Conservation (phyloP, 164 flowering plant species). For the Houttuynia cordata region DNA sequence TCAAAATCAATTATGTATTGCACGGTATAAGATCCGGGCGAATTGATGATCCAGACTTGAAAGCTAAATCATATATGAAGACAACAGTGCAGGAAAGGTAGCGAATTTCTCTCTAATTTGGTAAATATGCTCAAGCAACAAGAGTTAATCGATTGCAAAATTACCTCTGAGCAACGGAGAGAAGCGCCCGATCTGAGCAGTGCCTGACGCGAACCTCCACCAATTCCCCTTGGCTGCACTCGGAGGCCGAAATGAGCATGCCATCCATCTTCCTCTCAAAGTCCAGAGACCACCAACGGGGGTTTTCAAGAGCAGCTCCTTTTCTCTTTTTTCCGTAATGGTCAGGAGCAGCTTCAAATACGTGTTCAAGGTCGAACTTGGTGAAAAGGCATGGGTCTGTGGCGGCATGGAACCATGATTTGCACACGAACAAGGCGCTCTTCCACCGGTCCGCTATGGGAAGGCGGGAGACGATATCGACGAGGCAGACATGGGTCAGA, state of each 20-base stretch:
- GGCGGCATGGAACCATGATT: slow-evolving; percentile 55
- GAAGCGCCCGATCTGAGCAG: slow-evolving; percentile 63
- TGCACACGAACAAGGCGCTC: slow-evolving; percentile 64
- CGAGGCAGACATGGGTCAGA: slow-evolving; percentile 62
- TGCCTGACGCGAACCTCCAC: slow-evolving; percentile 54
- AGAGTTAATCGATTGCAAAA: background rate
- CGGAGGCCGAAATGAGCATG: slow-evolving; percentile 46
- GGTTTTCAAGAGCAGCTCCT: slow-evolving; percentile 31
- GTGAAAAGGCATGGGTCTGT: slow-evolving; percentile 53
- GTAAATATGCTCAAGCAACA: background rate
- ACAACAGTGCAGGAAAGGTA: background rate
- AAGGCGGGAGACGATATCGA: slow-evolving; percentile 54
- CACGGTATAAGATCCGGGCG: too few species aligned
- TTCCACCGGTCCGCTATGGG: slow-evolving; percentile 47
- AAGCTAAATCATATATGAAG: too few species aligned
- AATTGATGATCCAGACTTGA: too few species aligned
- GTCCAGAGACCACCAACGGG: slow-evolving; percentile 58
- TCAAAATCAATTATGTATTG: too few species aligned
- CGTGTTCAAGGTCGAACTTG: slow-evolving; percentile 44
- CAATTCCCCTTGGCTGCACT: slow-evolving; percentile 43
- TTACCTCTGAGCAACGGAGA: slow-evolving; percentile 49
- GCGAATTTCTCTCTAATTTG: background rate
- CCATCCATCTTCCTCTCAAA: slow-evolving; percentile 59
- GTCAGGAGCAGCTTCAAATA: slow-evolving; percentile 34
- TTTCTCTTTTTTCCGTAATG: too few species aligned